These are phyloP conservation scores for Manihot esculenta DNA, from an alignment of 441 rosid genomes.

Conservation along the genomic window DNA sequence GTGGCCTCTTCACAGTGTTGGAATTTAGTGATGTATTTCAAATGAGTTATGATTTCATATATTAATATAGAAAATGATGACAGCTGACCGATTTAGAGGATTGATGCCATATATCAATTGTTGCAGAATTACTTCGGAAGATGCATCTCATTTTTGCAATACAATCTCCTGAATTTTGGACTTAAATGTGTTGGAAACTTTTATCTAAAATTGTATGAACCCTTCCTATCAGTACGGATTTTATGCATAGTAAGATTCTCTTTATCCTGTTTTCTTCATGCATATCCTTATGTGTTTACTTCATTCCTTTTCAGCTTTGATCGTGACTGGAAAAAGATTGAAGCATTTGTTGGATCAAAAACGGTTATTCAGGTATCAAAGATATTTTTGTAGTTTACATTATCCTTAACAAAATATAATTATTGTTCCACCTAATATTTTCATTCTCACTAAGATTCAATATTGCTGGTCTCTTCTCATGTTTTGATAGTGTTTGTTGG, in stretches of 20 bases:
- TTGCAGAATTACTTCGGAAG: neutral
- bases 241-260: neutral
- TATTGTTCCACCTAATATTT: neutral
- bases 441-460: neutral
- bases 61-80: neutral
- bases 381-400: neutral
- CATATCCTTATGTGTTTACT: neutral
- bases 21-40: too few species aligned
- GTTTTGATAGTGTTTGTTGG: neutral
- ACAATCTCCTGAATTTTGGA: neutral
- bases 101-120: neutral
- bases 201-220: neutral
- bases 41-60: too few species aligned
- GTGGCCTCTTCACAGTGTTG: neutral
- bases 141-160: constrained; percentile 1
- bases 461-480: neutral
- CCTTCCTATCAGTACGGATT: neutral
- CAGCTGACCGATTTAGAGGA: neutral
- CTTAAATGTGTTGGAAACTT: neutral
- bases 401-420: neutral
- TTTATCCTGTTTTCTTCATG: neutral
- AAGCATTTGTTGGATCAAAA: constrained; percentile 89
- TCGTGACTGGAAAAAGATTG: constrained; percentile 98
- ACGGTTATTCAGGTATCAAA: constrained; percentile 78
- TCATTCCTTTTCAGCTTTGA: constrained; percentile 55